Conservation (phyloP, 441 rosid species). For the Brassica balearica region DNA sequence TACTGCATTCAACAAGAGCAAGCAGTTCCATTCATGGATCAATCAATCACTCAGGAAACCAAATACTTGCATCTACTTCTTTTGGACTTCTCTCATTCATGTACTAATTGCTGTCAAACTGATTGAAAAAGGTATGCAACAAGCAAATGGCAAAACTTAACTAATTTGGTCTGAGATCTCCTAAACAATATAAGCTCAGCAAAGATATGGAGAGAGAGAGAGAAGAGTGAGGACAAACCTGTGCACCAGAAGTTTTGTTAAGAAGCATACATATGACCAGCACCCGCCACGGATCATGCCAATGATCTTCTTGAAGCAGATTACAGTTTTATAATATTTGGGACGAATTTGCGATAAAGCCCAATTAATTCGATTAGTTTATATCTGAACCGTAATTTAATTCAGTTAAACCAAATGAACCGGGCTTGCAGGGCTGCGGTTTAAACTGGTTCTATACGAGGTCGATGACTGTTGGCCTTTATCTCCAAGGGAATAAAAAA, state of each 20-base stretch:
- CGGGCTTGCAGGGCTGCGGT: slow-evolving; percentile 9
- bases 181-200: background rate
- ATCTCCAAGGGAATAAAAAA: slow-evolving; percentile 24
- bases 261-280: slow-evolving; percentile 85
- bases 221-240: slow-evolving; percentile 48
- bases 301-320: slow-evolving; percentile 72
- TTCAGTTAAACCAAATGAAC: background rate
- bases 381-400: background rate
- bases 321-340: slow-evolving; percentile 2
- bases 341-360: background rate
- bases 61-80: slow-evolving; percentile 15
- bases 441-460: slow-evolving; percentile 16
- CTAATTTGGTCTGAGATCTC: slow-evolving; percentile 13
- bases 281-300: slow-evolving; percentile 80
- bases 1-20: too few relatives aligned
- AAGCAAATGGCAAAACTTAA: background rate
- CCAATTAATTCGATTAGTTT: background rate
- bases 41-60: background rate
- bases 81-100: slow-evolving; percentile 5
- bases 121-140: too few relatives aligned
- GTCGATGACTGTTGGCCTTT: slow-evolving; percentile 29
- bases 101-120: background rate
- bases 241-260: slow-evolving; percentile 65
- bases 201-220: background rate
- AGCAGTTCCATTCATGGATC: background rate